Evolutionary conservation across 2,329 filamentous ascomycete species (phyloP).

Genomic region (Colletotrichum graminicola): DNA sequence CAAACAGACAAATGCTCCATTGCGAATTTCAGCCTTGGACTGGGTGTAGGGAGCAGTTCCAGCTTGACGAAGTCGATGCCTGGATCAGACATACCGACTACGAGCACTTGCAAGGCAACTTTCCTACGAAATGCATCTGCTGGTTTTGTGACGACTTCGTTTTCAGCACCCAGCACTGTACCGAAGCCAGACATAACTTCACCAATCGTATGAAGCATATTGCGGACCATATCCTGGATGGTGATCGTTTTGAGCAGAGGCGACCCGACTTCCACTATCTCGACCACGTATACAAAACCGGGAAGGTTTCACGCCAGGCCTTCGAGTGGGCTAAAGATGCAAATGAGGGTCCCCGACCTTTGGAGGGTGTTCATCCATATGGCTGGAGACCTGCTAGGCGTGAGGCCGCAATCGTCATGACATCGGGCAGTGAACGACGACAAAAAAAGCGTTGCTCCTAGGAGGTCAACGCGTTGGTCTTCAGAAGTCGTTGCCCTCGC

Average conservation of each 20-base stretch:
- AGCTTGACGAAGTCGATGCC: slow-evolving; percentile 49
- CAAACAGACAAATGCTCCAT: slow-evolving; percentile 48
- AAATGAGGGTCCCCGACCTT: slow-evolving; percentile 22
- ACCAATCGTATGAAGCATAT: slow-evolving; percentile 63
- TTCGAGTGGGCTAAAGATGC: slow-evolving; percentile 12
- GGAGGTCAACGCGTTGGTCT: neutral
- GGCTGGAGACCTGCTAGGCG: slow-evolving; percentile 18
- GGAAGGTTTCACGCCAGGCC: slow-evolving; percentile 9
- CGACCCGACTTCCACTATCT: slow-evolving; percentile 36
- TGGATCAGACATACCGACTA: slow-evolving; percentile 62
- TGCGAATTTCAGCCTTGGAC: slow-evolving; percentile 60
- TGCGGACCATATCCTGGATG: slow-evolving; percentile 55
- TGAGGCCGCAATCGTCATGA: neutral
- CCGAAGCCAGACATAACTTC: slow-evolving; percentile 49
- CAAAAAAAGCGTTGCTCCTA: neutral
- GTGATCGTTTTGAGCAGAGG: slow-evolving; percentile 33
- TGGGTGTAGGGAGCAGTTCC: slow-evolving; percentile 55
- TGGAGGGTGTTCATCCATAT: neutral
- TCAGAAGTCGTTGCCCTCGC: neutral
- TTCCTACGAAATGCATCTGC: slow-evolving; percentile 57
- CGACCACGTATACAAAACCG: slow-evolving; percentile 22
- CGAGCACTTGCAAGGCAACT: slow-evolving; percentile 51
- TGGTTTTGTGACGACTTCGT: slow-evolving; percentile 61
- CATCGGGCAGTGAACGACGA: slow-evolving; percentile 6
- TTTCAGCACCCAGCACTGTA: slow-evolving; percentile 48